These are phyloP conservation scores for Celoporthe dispersa DNA, from an alignment of 2,329 filamentous ascomycete species.

Conservation along the genomic window DNA sequence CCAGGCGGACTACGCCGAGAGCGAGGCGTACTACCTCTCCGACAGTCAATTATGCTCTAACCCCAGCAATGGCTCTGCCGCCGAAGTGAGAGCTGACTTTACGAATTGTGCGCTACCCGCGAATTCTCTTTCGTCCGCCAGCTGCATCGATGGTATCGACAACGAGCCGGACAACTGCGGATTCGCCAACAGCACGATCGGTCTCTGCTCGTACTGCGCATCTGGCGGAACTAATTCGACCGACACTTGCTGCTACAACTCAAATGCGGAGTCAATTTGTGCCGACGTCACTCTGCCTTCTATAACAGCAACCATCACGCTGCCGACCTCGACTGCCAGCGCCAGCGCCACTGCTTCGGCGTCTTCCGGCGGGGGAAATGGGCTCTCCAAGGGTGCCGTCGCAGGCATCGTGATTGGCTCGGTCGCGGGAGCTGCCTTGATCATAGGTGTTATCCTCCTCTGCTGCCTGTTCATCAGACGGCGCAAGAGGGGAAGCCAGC, in stretches of 20 bases:
- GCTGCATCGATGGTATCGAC: conserved; percentile 73
- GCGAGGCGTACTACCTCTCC: conserved; percentile 82
- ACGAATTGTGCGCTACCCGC: conserved; percentile 84
- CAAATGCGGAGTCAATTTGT: conserved; percentile 76
- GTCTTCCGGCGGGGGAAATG: conserved; percentile 37
- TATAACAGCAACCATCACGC: conserved; percentile 70
- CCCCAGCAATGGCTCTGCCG: conserved; percentile 66
- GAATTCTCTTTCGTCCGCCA: conserved; percentile 72
- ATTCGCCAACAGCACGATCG: conserved; percentile 71
- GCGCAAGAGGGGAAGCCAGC: conserved; percentile 62
- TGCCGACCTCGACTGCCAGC: conserved; percentile 53
- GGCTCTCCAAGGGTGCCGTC: conserved; percentile 82
- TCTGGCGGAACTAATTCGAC: conserved; percentile 86
- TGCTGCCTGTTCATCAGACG: conserved; percentile 59
- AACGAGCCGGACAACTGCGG: conserved; percentile 92
- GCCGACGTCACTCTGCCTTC: conserved; percentile 76
- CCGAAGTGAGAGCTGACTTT: conserved; percentile 89
- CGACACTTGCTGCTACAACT: conserved; percentile 90
- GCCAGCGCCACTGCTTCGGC: conserved; percentile 46
- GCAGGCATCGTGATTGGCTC: conserved; percentile 89
- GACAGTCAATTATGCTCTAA: conserved; percentile 74
- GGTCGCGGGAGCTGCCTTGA: conserved; percentile 69
- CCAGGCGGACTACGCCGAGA: conserved; percentile 78
- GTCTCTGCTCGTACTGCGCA: conserved; percentile 86
- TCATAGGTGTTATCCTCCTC: conserved; percentile 72